These are phyloP conservation scores for Berkeleyomyces basicola DNA, from an alignment of 2,329 filamentous ascomycete species.

Conservation along the genomic window DNA sequence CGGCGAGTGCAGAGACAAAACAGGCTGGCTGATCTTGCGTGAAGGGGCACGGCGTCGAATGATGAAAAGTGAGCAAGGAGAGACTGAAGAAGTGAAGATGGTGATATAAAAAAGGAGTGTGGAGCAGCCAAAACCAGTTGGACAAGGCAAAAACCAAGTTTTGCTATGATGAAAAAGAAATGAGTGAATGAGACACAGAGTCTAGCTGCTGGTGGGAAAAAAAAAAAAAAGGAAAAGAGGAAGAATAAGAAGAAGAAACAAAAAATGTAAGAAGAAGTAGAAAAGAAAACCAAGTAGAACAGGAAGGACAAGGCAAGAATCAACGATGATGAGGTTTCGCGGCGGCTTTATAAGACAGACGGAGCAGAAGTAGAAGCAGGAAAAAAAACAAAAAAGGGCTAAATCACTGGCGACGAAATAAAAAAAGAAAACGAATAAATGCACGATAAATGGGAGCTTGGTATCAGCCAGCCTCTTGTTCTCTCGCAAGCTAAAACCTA, in stretches of 20 bases:
- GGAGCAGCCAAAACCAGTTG: constrained; percentile 16
- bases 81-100: background rate
- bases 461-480: too few relatives aligned
- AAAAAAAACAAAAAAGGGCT: background rate
- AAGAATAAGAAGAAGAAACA: constrained; percentile 17
- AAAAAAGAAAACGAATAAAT: too few relatives aligned
- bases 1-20: background rate
- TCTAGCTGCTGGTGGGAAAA: constrained; percentile 10
- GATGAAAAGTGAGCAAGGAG: background rate
- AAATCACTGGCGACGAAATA: too few relatives aligned
- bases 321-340: background rate
- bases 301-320: background rate
- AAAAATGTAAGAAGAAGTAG: background rate
- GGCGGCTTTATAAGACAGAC: background rate
- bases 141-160: constrained; percentile 13
- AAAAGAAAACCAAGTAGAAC: background rate
- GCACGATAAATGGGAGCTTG: too few relatives aligned
- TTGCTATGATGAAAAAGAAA: background rate
- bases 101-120: constrained; percentile 9
- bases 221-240: constrained; percentile 31
- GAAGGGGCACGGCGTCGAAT: background rate
- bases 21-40: background rate
- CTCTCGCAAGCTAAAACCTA: background rate
- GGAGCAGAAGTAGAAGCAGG: background rate
- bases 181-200: constrained; percentile 14